Evolutionary conservation across 345 rosid species (phyloP).

Genomic region (Abelmoschus esculentus): DNA sequence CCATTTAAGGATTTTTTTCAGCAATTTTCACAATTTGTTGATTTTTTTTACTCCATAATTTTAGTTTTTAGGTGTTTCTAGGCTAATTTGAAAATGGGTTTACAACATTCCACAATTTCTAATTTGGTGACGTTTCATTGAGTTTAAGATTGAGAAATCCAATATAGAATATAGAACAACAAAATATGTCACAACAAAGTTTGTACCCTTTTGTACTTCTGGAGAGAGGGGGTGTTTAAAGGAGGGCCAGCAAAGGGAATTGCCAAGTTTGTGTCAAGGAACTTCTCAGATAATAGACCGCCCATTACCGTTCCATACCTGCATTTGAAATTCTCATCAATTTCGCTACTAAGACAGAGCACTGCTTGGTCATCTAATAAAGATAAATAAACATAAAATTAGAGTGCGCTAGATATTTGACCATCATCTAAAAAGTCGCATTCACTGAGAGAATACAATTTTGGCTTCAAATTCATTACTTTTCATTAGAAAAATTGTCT

Average conservation of each 20-base stretch:
- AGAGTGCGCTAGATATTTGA: neutral
- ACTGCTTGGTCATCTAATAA: neutral
- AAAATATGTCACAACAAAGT: neutral
- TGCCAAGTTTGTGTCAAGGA: slow-evolving; percentile 71
- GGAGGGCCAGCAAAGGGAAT: slow-evolving; percentile 86
- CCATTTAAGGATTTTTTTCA: too few species aligned
- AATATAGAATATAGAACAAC: neutral
- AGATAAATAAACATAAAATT: neutral
- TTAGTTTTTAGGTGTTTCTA: too few species aligned
- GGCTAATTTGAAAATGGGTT: too few species aligned
- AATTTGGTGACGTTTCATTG: too few species aligned
- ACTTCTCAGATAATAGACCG: slow-evolving; percentile 88
- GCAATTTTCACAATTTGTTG: too few species aligned
- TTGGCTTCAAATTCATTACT: neutral
- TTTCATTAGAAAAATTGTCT: neutral
- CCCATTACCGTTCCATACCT: slow-evolving; percentile 97
- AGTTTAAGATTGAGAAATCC: neutral
- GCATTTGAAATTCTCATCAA: slow-evolving; percentile 21
- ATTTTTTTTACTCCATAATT: too few species aligned
- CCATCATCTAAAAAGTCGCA: neutral
- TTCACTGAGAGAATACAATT: neutral
- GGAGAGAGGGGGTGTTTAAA: slow-evolving; percentile 81
- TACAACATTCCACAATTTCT: too few species aligned
- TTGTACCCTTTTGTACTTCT: slow-evolving; percentile 85
- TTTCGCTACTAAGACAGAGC: neutral